phyloP scores from a whole-genome alignment of 371 early-diverging fungal species.

The Choanephora cucurbitarum region DNA sequence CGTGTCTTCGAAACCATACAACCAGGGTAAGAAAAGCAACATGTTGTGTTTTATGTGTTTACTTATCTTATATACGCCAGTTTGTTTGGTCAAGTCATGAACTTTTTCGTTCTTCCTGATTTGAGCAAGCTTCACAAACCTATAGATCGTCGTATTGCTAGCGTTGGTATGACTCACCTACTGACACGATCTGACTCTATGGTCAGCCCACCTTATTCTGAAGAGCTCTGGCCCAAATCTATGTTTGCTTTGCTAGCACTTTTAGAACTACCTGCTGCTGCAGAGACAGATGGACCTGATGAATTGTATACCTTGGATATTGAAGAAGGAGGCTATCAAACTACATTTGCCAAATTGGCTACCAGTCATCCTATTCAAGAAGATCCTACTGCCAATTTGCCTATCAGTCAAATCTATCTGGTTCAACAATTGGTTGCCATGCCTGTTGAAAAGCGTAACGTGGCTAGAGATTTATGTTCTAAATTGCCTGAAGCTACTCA shows the following conservation, averaged over 20 bases:
- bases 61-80: no score
- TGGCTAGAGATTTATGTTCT: constrained; percentile 24
- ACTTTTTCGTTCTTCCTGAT: constrained; percentile 70
- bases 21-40: constrained; percentile 50
- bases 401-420: constrained; percentile 36
- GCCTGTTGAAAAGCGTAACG: constrained; percentile 34
- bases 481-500: constrained; percentile 29
- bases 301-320: constrained; percentile 72
- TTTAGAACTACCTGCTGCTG: constrained; percentile 59
- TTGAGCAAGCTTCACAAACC: constrained; percentile 64
- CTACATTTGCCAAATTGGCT: constrained; percentile 68
- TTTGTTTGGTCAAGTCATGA: constrained; percentile 73
- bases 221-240: constrained; percentile 55
- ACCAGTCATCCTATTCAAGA: constrained; percentile 51
- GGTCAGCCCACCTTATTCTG: constrained; percentile 51
- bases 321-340: constrained; percentile 77
- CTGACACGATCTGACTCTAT: constrained; percentile 57
- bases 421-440: constrained; percentile 42
- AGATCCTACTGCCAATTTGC: constrained; percentile 48
- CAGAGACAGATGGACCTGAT: constrained; percentile 64
- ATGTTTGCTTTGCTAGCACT: constrained; percentile 50
- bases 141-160: constrained; percentile 72
- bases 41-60: neutral
- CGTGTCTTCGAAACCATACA: constrained; percentile 79
- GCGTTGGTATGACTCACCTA: constrained; percentile 67